A percentile compares a stretch with the other conserved stretches of the same genome.
These are phyloP conservation scores for Amanita polypyramis DNA, from an alignment of 768 basidiomycete species.

Conservation along the genomic window DNA sequence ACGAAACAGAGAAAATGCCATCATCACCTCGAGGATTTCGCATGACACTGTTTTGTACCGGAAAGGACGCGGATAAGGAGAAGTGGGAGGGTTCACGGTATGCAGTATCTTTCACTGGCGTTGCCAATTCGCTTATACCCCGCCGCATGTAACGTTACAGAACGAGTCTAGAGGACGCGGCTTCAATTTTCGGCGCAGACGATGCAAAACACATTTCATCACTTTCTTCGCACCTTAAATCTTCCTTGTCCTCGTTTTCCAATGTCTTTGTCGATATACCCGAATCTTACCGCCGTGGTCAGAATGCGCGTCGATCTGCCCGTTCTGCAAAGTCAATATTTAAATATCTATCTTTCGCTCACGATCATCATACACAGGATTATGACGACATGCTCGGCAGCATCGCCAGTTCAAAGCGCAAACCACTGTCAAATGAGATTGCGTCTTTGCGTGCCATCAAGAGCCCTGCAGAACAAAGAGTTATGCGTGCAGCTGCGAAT, in stretches of 20 bases:
- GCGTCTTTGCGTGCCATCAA: slow-evolving; percentile 70
- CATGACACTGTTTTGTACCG: slow-evolving; percentile 77
- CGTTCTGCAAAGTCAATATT: slow-evolving; percentile 40
- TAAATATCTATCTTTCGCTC: slow-evolving; percentile 31
- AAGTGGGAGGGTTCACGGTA: slow-evolving; percentile 88
- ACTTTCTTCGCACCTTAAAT: slow-evolving; percentile 50
- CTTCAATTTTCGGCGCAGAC: slow-evolving; percentile 68
- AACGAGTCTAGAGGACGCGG: slow-evolving; percentile 57
- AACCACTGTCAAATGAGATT: slow-evolving; percentile 55
- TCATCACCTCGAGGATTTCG: slow-evolving; percentile 67
- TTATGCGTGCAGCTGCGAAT: slow-evolving; percentile 81
- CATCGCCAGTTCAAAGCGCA: slow-evolving; percentile 32
- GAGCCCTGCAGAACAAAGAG: slow-evolving; percentile 59
- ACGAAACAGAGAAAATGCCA: slow-evolving; percentile 44
- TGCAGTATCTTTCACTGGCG: background rate
- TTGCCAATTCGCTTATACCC: background rate
- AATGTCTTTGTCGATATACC: slow-evolving; percentile 46
- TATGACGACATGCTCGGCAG: slow-evolving; percentile 46
- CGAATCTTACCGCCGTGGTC: slow-evolving; percentile 14
- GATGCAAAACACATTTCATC: slow-evolving; percentile 47
- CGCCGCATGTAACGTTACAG: slow-evolving; percentile 20
- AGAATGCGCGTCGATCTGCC: slow-evolving; percentile 22
- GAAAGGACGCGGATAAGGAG: slow-evolving; percentile 66
- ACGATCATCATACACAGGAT: slow-evolving; percentile 26
- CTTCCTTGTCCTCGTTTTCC: slow-evolving; percentile 35